A percentile compares a stretch with the other conserved stretches of the same genome.
phyloP scores from a whole-genome alignment of 257 asterid genomes.

The Ocimum tenuiflorum region DNA sequence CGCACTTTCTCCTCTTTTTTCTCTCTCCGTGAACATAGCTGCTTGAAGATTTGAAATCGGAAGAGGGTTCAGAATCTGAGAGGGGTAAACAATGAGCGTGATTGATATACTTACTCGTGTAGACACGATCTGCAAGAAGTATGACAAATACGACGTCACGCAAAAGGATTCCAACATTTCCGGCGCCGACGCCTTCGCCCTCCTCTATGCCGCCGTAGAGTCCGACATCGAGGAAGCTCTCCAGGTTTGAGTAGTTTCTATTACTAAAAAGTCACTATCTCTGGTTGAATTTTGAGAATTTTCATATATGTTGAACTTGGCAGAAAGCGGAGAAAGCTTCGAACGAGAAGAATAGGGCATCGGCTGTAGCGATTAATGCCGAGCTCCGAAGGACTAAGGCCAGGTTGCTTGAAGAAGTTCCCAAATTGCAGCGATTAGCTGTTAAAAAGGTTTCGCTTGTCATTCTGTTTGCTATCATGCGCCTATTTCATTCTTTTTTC shows the following conservation, averaged over 20 bases:
- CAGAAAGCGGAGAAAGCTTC: conserved; percentile 84
- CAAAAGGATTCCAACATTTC: conserved; percentile 70
- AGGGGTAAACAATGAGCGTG: conserved; percentile 58
- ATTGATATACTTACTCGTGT: conserved; percentile 89
- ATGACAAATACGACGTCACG: conserved; percentile 84
- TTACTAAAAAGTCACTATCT: not conserved
- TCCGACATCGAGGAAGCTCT: conserved; percentile 83
- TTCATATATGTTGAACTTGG: not conserved
- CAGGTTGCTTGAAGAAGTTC: conserved; percentile 72
- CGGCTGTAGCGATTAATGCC: conserved; percentile 84
- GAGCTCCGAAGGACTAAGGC: conserved; percentile 93
- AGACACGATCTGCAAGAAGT: conserved; percentile 89
- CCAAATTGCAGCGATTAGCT: conserved; percentile 88
- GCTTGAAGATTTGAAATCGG: not conserved
- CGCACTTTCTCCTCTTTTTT: not conserved
- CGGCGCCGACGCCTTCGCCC: conserved; percentile 95
- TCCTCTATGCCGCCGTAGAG: conserved; percentile 71
- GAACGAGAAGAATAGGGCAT: conserved; percentile 74
- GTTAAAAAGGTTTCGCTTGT: conserved; percentile 55
- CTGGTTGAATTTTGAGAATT: not conserved
- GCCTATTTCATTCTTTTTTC: not conserved
- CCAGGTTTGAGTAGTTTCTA: conserved; percentile 39
- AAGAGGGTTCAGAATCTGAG: not conserved
- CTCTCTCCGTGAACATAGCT: not conserved
- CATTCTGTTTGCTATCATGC: not conserved